These are phyloP conservation scores for Vanderwaltozyma polyspora DNA, from an alignment of 805 yeast species.

Conservation along the genomic window DNA sequence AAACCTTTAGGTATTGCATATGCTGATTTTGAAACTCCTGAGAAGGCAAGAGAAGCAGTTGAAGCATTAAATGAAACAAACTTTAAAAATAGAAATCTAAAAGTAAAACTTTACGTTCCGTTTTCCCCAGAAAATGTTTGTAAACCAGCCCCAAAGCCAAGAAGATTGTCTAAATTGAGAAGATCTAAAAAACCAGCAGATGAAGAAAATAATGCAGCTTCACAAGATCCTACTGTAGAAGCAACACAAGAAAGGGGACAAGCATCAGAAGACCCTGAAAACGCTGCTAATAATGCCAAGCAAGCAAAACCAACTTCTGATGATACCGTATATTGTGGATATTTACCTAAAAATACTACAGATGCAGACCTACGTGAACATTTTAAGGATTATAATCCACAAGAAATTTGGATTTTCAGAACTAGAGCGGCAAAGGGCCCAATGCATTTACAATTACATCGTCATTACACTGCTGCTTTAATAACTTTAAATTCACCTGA, in stretches of 20 bases:
- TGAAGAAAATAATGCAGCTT: background rate
- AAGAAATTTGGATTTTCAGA: constrained; percentile 38
- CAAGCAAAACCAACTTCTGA: constrained; percentile 24
- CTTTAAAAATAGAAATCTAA: constrained; percentile 34
- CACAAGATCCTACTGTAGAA: background rate
- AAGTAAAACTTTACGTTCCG: constrained; percentile 34
- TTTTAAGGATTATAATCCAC: constrained; percentile 36
- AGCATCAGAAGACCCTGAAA: no score
- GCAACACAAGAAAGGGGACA: no score
- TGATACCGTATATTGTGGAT: constrained; percentile 37
- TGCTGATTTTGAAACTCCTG: constrained; percentile 62
- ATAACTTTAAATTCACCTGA: constrained; percentile 35
- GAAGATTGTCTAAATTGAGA: constrained; percentile 1
- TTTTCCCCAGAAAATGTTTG: constrained; percentile 25
- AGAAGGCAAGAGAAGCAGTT: constrained; percentile 54
- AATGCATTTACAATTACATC: constrained; percentile 18
- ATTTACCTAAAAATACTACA: constrained; percentile 30
- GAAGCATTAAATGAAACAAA: constrained; percentile 51
- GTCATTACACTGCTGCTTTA: constrained; percentile 39
- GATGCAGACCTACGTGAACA: constrained; percentile 36
- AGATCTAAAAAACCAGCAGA: background rate
- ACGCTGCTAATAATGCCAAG: no score
- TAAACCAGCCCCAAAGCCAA: constrained; percentile 2
- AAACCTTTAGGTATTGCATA: constrained; percentile 61
- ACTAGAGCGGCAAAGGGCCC: constrained; percentile 21